Evolutionary conservation across 2,329 filamentous ascomycete species (phyloP).

Genomic region (Dactylonectria macrodidyma): DNA sequence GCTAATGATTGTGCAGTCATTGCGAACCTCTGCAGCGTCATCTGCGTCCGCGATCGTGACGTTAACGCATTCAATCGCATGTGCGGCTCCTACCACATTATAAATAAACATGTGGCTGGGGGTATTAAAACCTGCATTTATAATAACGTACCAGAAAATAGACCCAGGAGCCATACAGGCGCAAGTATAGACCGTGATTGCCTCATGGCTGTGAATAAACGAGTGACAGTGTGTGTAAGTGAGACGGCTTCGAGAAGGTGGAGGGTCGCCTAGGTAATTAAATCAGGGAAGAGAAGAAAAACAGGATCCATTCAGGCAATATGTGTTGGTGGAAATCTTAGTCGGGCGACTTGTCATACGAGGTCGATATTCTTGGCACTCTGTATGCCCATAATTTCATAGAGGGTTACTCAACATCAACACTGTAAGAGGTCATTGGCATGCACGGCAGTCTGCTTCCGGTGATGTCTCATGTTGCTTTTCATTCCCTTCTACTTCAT

Average conservation of each 20-base stretch:
- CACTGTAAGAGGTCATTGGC: not conserved
- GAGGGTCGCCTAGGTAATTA: not conserved
- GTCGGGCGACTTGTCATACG: not conserved
- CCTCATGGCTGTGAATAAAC: not conserved
- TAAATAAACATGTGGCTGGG: not conserved
- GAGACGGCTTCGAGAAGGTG: not conserved
- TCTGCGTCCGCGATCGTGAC: constrained; percentile 32
- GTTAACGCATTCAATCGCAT: constrained; percentile 28
- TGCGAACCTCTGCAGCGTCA: constrained; percentile 28
- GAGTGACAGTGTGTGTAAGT: not conserved
- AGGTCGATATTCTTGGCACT: not conserved
- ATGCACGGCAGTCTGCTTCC: not conserved
- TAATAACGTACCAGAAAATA: not conserved
- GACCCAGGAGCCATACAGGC: not conserved
- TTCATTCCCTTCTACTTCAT: too few species aligned
- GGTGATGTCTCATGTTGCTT: not conserved
- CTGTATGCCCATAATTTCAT: not conserved
- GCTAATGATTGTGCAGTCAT: constrained; percentile 29
- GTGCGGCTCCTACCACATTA: constrained; percentile 6
- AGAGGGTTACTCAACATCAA: not conserved
- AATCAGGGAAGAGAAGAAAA: not conserved
- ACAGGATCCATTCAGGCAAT: not conserved
- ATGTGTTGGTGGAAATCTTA: not conserved
- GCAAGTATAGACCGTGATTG: not conserved
- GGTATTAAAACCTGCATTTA: not conserved